Evolutionary conservation across 2,329 filamentous ascomycete genomes (phyloP), one percentile per base, ranked within the genome.

Genomic region (Fusarium goolgardi): DNA sequence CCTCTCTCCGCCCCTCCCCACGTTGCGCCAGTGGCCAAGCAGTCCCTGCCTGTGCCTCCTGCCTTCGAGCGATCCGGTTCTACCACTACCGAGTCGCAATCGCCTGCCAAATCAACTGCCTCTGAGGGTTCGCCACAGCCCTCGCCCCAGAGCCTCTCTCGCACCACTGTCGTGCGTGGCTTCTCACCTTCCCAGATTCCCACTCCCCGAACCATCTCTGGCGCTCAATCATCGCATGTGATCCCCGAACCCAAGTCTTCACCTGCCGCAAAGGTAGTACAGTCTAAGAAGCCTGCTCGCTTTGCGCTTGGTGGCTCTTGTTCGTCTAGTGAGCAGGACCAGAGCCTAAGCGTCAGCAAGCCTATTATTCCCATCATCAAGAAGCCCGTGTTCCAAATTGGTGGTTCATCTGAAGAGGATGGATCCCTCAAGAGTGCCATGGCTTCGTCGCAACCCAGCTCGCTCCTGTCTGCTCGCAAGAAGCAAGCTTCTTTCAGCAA

Each of bases 401-500:
- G 85, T 21, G 84, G 79, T 44, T 87, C 84, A 1, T 94, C 91
- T 31, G 93, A 94, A 71, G 93, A 96, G 63, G 90, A 92, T 65
- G 92, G 90, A 77, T 96, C 93, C 0, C 85, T 93, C 69, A 84
- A 83, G 80, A 85, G 82, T 63, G 80, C 83, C 2, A 75, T 86
- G 74, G 73, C 83, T 74, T 78, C 84, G 60, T 76, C 82, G 71
- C 79, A 81, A 45, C 78, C 79, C 16, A 77, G 78, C 60, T 79
- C 81, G 3, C 75, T 81, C 20, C 77, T 83, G 21, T 77, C 71
- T 5, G 75, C 76, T 15, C 82, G 80, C 74, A 93, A 91, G 82
- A 97, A 97, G 84, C 88, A 90, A 60, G 87, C 93, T 1, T 94
- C 93, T 0, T 96, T 97, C 78, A 91, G 89, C 79, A 90, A 92